Conservation (phyloP, 192 early-diverging fungal genomes). For the Podila verticillata region DNA sequence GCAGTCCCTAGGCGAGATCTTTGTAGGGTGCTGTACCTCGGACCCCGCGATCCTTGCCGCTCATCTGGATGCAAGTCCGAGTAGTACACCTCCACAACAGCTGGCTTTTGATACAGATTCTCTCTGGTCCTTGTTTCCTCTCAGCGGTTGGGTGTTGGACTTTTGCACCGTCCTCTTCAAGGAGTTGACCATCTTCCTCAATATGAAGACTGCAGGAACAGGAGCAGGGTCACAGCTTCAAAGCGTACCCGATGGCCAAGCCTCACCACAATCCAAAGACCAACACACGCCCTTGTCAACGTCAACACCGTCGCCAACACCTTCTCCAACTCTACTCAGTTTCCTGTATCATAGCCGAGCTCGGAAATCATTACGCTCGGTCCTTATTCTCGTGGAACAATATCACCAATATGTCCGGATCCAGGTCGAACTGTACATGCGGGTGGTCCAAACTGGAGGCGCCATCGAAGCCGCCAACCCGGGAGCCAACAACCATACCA, state of each 20-base stretch:
- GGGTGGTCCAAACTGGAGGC: conserved; percentile 9
- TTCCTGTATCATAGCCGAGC: conserved; percentile 45
- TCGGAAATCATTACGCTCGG: conserved; percentile 32
- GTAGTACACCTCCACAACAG: conserved; percentile 17
- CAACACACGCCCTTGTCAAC: neutral
- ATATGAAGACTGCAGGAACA: conserved; percentile 24
- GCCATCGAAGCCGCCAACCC: conserved; percentile 19
- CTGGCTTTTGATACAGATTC: conserved; percentile 30
- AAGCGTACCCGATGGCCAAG: conserved; percentile 13
- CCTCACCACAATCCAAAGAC: neutral
- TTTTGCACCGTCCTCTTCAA: conserved; percentile 49
- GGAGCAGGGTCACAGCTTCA: neutral
- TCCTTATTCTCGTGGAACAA: conserved; percentile 35
- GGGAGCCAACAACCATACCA: conserved; percentile 23
- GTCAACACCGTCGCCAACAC: neutral
- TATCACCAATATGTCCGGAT: conserved; percentile 23
- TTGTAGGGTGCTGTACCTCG: conserved; percentile 42
- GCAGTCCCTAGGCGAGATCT: conserved; percentile 47
- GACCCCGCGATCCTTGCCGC: conserved; percentile 20
- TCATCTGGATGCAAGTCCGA: conserved; percentile 27
- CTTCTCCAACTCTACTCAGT: conserved; percentile 20
- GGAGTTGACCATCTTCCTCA: conserved; percentile 34
- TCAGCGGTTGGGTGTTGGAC: conserved; percentile 42
- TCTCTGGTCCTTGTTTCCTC: conserved; percentile 42
- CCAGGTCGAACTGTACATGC: conserved; percentile 22